Evolutionary conservation across 257 asterid genomes (phyloP).

Genomic region (Pogostemon cablin): DNA sequence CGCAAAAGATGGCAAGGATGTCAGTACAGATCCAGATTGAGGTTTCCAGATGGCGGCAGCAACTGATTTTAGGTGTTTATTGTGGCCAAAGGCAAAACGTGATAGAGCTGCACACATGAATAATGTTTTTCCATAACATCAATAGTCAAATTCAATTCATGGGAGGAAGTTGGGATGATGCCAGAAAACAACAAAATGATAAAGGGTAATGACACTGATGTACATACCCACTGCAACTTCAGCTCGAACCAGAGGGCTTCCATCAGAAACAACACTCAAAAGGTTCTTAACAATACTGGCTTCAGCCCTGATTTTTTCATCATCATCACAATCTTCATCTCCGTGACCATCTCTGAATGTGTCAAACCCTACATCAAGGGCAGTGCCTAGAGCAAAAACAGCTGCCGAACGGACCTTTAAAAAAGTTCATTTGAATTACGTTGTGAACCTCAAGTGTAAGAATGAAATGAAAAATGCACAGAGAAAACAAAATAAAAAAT

Average conservation of each 20-base stretch:
- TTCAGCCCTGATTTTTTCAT: conserved; percentile 86
- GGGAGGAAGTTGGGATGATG: conserved; percentile 6
- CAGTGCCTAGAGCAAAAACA: conserved; percentile 86
- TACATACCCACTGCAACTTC: conserved; percentile 97
- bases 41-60: conserved; percentile 93
- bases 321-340: conserved; percentile 85
- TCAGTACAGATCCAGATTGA: conserved; percentile 71
- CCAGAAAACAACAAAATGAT: conserved; percentile 13
- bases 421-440: conserved; percentile 27
- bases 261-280: conserved; percentile 81
- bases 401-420: conserved; percentile 95
- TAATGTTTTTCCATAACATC: conserved; percentile 7
- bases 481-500: neutral
- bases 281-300: conserved; percentile 73
- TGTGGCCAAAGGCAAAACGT: conserved; percentile 97
- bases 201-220: conserved; percentile 23
- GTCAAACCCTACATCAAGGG: conserved; percentile 82
- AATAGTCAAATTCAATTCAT: neutral
- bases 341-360: conserved; percentile 77
- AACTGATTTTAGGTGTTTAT: conserved; percentile 85
- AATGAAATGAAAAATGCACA: neutral
- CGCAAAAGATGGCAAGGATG: conserved; percentile 81
- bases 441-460: conserved; percentile 33
- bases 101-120: conserved; percentile 74
- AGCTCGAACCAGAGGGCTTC: conserved; percentile 97